Evolutionary conservation across 2,329 filamentous ascomycete genomes (phyloP).

Genomic region (Lachnellula hyalina): DNA sequence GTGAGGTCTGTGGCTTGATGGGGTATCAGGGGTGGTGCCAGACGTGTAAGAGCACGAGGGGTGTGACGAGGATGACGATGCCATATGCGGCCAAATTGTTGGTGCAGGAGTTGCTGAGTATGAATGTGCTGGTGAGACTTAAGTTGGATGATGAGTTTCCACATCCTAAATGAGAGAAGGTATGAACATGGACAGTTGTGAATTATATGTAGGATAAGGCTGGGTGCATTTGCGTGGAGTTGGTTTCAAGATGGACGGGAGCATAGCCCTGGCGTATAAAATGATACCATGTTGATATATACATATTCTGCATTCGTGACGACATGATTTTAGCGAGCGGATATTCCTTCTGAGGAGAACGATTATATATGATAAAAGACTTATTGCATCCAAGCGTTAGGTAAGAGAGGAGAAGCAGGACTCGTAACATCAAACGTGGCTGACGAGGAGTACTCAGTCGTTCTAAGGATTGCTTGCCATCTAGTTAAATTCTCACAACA

Average conservation of each 20-base stretch:
- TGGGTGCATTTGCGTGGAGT: neutral
- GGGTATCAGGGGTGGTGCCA: constrained; percentile 94
- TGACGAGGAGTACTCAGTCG: too few species aligned
- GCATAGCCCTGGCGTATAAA: constrained; percentile 9
- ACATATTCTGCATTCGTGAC: neutral
- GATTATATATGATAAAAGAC: too few species aligned
- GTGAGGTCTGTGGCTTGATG: constrained; percentile 90
- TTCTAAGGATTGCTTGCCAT: too few species aligned
- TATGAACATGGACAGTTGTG: neutral
- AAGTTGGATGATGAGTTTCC: constrained; percentile 94
- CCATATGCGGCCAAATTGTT: constrained; percentile 95
- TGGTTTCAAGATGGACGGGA: too few species aligned
- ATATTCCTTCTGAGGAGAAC: too few species aligned
- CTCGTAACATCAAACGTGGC: too few species aligned
- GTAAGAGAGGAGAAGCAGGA: too few species aligned
- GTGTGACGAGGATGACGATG: constrained; percentile 90
- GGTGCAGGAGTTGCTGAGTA: constrained; percentile 92
- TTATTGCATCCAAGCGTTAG: too few species aligned
- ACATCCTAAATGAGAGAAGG: constrained; percentile 17
- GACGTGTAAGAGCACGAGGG: constrained; percentile 78
- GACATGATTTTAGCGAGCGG: too few species aligned
- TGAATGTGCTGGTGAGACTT: constrained; percentile 95
- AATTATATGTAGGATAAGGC: neutral
- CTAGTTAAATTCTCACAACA: too few species aligned
- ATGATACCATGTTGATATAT: neutral